Percentiles rank a stretch among this genome's conserved stretches.
Evolutionary conservation across 1,284 basidiomycete species (phyloP).

Genomic region (Boletus holoroseus): DNA sequence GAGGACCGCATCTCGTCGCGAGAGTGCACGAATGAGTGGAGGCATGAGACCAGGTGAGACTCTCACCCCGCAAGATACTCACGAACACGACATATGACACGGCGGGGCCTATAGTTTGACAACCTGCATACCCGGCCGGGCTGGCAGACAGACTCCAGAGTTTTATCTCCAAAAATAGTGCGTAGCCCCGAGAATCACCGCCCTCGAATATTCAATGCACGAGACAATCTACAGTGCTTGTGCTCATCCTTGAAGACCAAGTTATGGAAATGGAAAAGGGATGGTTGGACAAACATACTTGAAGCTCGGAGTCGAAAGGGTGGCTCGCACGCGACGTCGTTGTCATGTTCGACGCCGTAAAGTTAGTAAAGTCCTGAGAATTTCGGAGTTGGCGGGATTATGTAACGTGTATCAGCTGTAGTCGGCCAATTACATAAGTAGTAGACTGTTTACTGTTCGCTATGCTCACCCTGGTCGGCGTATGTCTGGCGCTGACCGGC

Average conservation of each 20-base stretch:
- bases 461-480: constrained; percentile 15
- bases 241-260: neutral
- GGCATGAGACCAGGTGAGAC: constrained; percentile 16
- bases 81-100: neutral
- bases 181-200: neutral
- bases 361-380: too few species aligned
- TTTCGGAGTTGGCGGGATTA: constrained; percentile 3
- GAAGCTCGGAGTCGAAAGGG: neutral
- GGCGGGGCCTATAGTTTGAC: too few species aligned
- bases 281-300: neutral
- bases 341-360: neutral
- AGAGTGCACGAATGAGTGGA: constrained; percentile 29
- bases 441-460: neutral
- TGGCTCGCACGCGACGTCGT: neutral
- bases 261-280: neutral
- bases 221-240: neutral
- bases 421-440: neutral
- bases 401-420: constrained; percentile 3
- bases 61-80: neutral
- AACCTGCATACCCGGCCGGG: neutral
- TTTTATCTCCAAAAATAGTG: constrained; percentile 1
- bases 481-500: constrained; percentile 14
- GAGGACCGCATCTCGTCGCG: constrained; percentile 46
- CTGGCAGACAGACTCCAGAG: neutral
- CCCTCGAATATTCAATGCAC: neutral